Evolutionary conservation across 805 yeast species (phyloP).

Genomic region (Yarrowia divulgata): DNA sequence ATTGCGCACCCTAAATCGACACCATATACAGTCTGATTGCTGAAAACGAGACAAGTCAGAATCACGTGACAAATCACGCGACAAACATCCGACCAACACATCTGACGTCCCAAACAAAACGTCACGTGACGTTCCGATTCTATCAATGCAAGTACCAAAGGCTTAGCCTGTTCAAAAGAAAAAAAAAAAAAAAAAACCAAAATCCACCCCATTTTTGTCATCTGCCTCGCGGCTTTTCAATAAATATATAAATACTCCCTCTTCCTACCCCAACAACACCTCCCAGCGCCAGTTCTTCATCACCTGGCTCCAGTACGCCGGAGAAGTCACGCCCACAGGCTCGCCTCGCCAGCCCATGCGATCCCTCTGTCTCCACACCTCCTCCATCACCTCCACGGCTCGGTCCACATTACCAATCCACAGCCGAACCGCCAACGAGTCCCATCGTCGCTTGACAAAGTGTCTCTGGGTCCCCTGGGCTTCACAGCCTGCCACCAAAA

Average conservation of each 20-base stretch:
- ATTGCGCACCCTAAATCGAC: no score
- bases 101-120: no score
- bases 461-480: conserved; percentile 65
- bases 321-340: conserved; percentile 53
- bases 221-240: background rate
- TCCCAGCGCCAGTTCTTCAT: conserved; percentile 85
- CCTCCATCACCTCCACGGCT: conserved; percentile 71
- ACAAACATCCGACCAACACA: no score
- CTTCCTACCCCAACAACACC: conserved; percentile 59
- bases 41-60: no score
- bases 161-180: no score
- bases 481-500: conserved; percentile 71
- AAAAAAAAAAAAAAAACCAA: no score
- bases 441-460: conserved; percentile 70
- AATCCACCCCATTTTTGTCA: no score
- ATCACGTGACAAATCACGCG: no score
- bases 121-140: no score
- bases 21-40: no score
- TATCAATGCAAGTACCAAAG: no score
- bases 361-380: conserved; percentile 73
- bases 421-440: conserved; percentile 58
- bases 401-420: conserved; percentile 73
- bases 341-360: conserved; percentile 48
- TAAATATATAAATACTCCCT: conserved; percentile 13
- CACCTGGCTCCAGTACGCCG: conserved; percentile 71